Percentiles rank a stretch among this genome's conserved stretches.
Evolutionary conservation across 768 basidiomycete species (phyloP).

Genomic region (Hebeloma cylindrosporum): DNA sequence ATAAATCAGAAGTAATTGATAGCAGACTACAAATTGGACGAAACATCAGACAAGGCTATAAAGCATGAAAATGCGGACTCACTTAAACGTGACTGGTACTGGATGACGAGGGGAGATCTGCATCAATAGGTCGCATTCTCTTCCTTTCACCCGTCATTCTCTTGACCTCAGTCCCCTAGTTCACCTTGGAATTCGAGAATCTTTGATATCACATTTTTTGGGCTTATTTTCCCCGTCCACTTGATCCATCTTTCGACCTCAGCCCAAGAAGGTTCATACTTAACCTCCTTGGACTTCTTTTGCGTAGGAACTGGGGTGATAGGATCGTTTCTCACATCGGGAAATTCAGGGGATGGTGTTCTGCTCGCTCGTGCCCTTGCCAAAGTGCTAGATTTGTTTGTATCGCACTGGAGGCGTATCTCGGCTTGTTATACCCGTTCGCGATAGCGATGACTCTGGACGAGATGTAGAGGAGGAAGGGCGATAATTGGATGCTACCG

Average conservation of each 20-base stretch:
- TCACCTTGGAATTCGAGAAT: slow-evolving; percentile 46
- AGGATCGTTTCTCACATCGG: slow-evolving; percentile 32
- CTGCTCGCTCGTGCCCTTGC: slow-evolving; percentile 21
- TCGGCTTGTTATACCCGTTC: neutral
- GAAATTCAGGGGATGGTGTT: slow-evolving; percentile 45
- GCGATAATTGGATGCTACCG: slow-evolving; percentile 11
- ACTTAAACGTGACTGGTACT: too few relatives aligned
- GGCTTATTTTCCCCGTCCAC: slow-evolving; percentile 23
- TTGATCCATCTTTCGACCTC: slow-evolving; percentile 54
- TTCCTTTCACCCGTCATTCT: slow-evolving; percentile 25
- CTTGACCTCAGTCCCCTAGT: slow-evolving; percentile 20
- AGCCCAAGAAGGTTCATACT: slow-evolving; percentile 40
- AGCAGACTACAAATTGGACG: too few relatives aligned
- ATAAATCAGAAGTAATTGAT: too few relatives aligned
- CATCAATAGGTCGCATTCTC: slow-evolving; percentile 45
- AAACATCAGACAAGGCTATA: too few relatives aligned
- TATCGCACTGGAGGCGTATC: neutral
- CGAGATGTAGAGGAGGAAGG: slow-evolving; percentile 18
- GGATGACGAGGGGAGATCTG: slow-evolving; percentile 59
- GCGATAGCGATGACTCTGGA: slow-evolving; percentile 14
- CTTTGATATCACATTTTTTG: slow-evolving; percentile 19
- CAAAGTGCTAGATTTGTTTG: neutral
- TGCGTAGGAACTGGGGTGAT: slow-evolving; percentile 33
- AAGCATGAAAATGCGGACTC: too few relatives aligned
- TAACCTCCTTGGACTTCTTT: slow-evolving; percentile 28